Percentiles rank a stretch among this genome's conserved stretches.
phyloP scores from a whole-genome alignment of 371 early-diverging fungal genomes.

The Actinomucor elegans region DNA sequence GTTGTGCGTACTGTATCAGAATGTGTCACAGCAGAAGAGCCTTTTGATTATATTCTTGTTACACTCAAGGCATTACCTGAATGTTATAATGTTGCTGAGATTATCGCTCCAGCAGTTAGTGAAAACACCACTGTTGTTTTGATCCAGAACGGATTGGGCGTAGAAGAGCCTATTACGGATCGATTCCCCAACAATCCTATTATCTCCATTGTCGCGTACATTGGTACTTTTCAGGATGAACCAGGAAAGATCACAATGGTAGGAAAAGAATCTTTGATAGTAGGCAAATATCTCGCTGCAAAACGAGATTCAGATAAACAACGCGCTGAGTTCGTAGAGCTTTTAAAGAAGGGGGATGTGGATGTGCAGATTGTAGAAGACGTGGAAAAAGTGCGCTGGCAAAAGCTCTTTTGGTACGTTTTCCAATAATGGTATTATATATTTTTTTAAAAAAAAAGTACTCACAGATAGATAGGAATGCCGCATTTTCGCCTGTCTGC shows the following conservation, averaged over 20 bases:
- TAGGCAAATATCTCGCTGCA: constrained; percentile 33
- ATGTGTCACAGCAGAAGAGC: constrained; percentile 28
- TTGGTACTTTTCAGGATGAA: constrained; percentile 66
- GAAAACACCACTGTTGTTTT: constrained; percentile 67
- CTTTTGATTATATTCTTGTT: constrained; percentile 74
- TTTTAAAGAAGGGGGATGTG: constrained; percentile 57
- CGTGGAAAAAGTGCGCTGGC: constrained; percentile 77
- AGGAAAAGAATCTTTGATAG: constrained; percentile 32
- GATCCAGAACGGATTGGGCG: constrained; percentile 86
- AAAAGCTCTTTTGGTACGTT: constrained; percentile 77
- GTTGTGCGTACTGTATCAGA: constrained; percentile 59
- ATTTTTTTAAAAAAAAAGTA: too few relatives aligned
- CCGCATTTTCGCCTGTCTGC: constrained; percentile 74
- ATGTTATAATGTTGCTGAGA: constrained; percentile 57
- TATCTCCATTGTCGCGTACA: constrained; percentile 73
- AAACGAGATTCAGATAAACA: constrained; percentile 25
- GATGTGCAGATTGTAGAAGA: constrained; percentile 50
- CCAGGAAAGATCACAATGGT: constrained; percentile 61
- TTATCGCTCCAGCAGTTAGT: constrained; percentile 65
- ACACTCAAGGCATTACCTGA: constrained; percentile 78
- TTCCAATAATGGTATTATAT: too few relatives aligned
- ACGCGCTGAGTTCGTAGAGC: constrained; percentile 29
- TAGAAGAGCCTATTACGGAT: constrained; percentile 65
- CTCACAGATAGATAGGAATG: too few relatives aligned
- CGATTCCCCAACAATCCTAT: constrained; percentile 71